phyloP scores from a whole-genome alignment of 768 basidiomycete genomes.

The Dacryopinax spathularia region DNA sequence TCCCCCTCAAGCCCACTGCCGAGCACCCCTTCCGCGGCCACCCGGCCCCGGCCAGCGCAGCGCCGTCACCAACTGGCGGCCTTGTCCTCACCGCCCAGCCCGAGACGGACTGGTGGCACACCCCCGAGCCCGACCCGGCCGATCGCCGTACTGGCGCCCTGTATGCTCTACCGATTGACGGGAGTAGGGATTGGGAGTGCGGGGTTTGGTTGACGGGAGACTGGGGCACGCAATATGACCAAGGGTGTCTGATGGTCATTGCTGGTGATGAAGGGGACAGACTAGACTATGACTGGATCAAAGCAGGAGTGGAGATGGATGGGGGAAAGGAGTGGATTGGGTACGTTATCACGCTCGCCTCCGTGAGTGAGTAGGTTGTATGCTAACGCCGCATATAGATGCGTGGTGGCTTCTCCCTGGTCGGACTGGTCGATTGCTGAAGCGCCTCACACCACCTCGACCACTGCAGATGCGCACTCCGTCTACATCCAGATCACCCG shows the following conservation, averaged over 20 bases:
- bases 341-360: not conserved
- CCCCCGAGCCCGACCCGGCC: not conserved
- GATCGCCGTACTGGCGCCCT: not conserved
- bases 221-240: not conserved
- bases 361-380: not conserved
- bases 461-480: not conserved
- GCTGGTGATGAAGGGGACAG: not conserved
- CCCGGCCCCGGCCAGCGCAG: not conserved
- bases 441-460: not conserved
- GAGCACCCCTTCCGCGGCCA: not conserved
- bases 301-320: not conserved
- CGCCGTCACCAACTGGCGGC: not conserved
- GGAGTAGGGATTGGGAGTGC: not conserved
- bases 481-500: not conserved
- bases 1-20: not conserved
- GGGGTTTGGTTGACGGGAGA: not conserved
- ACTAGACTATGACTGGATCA: not conserved
- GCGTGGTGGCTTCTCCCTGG: not conserved
- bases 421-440: not conserved
- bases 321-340: slow-evolving; percentile 2
- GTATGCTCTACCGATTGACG: not conserved
- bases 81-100: not conserved
- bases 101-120: not conserved
- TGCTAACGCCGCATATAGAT: not conserved
- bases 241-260: not conserved